Evolutionary conservation across 768 basidiomycete genomes (phyloP), one percentile per base, ranked within the genome.

Genomic region (Solioccasus polychromus): DNA sequence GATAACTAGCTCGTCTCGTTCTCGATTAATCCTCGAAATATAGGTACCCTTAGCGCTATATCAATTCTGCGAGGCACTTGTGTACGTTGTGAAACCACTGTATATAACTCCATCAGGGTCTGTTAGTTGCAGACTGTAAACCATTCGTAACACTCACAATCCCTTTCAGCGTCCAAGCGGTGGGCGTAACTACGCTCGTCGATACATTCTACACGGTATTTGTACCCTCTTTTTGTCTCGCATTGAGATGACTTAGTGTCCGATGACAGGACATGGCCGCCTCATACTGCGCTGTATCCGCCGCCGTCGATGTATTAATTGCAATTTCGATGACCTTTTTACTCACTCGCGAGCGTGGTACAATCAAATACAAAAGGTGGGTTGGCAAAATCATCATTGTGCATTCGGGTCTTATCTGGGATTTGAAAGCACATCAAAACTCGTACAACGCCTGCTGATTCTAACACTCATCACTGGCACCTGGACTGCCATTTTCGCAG

Each of bases 401-500:
- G 18, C 18, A 8, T 3, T 7, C 15, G n/a, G n/a, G n/a, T n/a
- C n/a, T n/a, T 17, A 12, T 7, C 12, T 7, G 8, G 12, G 8
- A 28, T n/a, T 6, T 15, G 6, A 23, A 20, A 42, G 17, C 11
- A 26, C 26, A 11, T 26, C 26, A 6, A 26, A 26, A 6, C 20
- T 41, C 10, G 24, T 59, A 9, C 47, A 47, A 20, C 45, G 42
- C 24, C 39, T 59, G 4, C 32, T 22, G 2, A 19, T 56, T 4
- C 52, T 59, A 10, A 40, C 47, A 0, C 30, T 59, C 14, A 56
- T 52, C 2, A 47, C 37, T 0, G 69, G 77, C 1, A 69, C 80
- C n/a, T 75, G 74, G 14, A 70, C 78, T 10, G 79, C 82, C 45
- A 73, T 75, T 0, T 63, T 58, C 4, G 65, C 72, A 8, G 77